Evolutionary conservation across 352 stramenopile genomes (phyloP), one percentile per base, ranked within the genome.

Genomic region (Phytophthora pseudosyringae): DNA sequence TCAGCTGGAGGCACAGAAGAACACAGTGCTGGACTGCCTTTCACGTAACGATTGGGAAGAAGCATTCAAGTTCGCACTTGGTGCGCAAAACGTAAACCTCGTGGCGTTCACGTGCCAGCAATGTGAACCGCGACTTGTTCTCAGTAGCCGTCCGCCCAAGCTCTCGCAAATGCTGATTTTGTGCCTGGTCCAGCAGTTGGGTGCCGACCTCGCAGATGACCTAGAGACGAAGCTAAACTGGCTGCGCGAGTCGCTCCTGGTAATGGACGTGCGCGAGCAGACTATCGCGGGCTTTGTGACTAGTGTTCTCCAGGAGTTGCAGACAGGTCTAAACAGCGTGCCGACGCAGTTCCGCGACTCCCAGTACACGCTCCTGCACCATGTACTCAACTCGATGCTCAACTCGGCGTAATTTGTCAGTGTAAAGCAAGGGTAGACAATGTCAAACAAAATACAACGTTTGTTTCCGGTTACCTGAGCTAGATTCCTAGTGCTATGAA

Each of bases 101-200:
- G 87, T 95, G 11, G 55, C 76, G 36, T 90, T 86, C 48, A 73
- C 87, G 9, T 95, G 87, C 36, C 71, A 84, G 59, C 74, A 93
- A 48, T 87, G 78, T 41, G 87, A 95, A 43, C 69, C 85, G 25
- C 76, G 76, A 18, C 52, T 78, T 29, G 81, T 93, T 50, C 65
- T 95, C 16, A 83, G 81, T 50, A 76, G 64, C 29, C 84, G 83
- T 2, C 86, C 83, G 10, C 80, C 83, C 8, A 81, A 90, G 70
- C 79, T 95, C 38, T 93, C 87, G 55, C 87, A 95, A 64, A 93
- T 93, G 84, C 65, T 93, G 65, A 86, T 95, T 47, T 62, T 95
- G 55, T 95, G 87, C 43, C 72, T 95, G 13, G 87, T 95, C 25
- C 87, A 95, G 66, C 87, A 95, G 41, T 74, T 95, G 32, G 87